Base-by-base conservation (phyloP, 805 yeast species). In the Nakazawaea anatomiae region DNA sequence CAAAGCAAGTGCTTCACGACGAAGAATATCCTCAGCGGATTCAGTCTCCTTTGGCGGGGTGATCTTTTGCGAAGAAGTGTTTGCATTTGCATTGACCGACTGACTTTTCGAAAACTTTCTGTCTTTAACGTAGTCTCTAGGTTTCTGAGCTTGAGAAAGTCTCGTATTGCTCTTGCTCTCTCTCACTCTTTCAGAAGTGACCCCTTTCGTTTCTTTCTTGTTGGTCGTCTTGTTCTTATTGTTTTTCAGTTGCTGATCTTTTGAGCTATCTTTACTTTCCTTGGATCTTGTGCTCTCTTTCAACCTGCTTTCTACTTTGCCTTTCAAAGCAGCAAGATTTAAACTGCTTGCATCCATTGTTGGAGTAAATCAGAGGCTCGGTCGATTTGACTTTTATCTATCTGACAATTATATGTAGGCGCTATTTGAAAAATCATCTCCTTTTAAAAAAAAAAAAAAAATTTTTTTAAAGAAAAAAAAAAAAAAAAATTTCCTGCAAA, bases 1-100 rank as follows among this genome's bases (percentile, higher is more conserved):
- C 31, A 91, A 69, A 27, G 83, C 83, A 11, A 83, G 64, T 2
- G 96, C 95, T 69, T 86, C 95, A 54, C 82, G 79, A 57, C 86
- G 82, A 46, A 88, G 64, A 2, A 71, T 52, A 3, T 70, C 76
- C 36, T 39, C 54, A 34, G 36, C 25, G 38, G 38, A 42, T 14
- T 39, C 44, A 6, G 29, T 38, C 14, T 39, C 30, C 29, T 34
- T 39, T 34, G 29, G 38, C 31, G 36, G 42, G 47, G 6, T 54
- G 55, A 29, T 53, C 58, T 28, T 53, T 47, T 39, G 25, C 28
- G 52, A 50, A 18, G 25, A 18, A 3, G 25, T 18, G 3, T 2
- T 18, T 18, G 25, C 25, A 18, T 18, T 18, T 18, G 25, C 25
- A 3, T 18, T 18, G 25, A 18, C 25, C 25, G 25, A 3, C 25